Evolutionary conservation across 495 filamentous ascomycete species (phyloP).

Genomic region (Bryoglossum gracile): DNA sequence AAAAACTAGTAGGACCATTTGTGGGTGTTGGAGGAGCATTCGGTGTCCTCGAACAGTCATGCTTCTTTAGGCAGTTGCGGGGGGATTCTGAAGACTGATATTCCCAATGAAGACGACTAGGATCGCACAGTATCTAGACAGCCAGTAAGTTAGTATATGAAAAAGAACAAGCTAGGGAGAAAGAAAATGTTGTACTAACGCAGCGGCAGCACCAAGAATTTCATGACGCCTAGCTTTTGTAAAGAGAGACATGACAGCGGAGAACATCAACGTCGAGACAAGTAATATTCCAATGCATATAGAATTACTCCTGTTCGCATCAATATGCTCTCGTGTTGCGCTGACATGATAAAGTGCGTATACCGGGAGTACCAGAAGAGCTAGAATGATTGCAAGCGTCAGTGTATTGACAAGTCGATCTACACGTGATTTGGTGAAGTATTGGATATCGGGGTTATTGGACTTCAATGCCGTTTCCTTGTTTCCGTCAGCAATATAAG

Average conservation of each 20-base stretch:
- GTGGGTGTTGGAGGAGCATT: no score
- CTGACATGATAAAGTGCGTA: conserved; percentile 12
- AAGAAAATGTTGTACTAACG: conserved; percentile 18
- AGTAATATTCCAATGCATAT: conserved; percentile 22
- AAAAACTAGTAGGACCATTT: no score
- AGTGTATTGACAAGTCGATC: conserved; percentile 7
- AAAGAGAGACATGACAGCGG: conserved; percentile 24
- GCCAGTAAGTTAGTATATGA: neutral
- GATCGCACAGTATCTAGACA: conserved; percentile 8
- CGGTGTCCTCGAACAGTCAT: no score
- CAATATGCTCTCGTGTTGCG: neutral
- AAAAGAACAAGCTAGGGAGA: no score
- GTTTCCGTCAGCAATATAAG: neutral
- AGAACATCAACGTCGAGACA: conserved; percentile 26
- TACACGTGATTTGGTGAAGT: conserved; percentile 8
- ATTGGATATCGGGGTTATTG: conserved; percentile 1
- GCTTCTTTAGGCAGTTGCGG: neutral
- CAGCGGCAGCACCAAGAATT: conserved; percentile 27
- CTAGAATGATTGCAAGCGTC: conserved; percentile 7
- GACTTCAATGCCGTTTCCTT: conserved; percentile 14
- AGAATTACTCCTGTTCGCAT: conserved; percentile 8
- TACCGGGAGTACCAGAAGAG: conserved; percentile 7
- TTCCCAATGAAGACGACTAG: conserved; percentile 16
- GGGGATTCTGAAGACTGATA: conserved; percentile 3
- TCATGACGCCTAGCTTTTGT: conserved; percentile 28